Base-by-base conservation (phyloP, 257 asterid species). In the Jacaranda copaia region DNA sequence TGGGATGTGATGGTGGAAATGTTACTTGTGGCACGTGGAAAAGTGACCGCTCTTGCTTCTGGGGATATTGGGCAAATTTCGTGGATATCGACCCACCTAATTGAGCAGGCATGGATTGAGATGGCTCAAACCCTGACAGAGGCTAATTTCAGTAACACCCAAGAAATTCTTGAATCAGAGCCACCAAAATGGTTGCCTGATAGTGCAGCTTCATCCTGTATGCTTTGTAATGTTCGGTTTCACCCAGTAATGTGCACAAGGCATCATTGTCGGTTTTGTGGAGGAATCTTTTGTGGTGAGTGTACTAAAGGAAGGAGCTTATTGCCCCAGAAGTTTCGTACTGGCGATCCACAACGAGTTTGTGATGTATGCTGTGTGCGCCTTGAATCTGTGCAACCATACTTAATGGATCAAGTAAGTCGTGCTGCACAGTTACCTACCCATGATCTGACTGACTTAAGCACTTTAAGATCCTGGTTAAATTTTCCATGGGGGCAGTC, bases 401-500 rank as follows among this genome's bases (percentile, higher is more conserved):
- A 88, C 82, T 81, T 96, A 63, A 93, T 89, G 98, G 87, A 92
- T 81, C 92, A 77, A 77, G 95, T 93, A 11, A 93, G 99, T 78
- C 97, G 90, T 65, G 99, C 99, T 68, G 89, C 98, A 6, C 97
- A 96, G 88, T 69, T 92, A 63, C 95, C 99, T 51, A 91, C 96
- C 3, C 96, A 88, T 82, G 99, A 96, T 82, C 80, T 96, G 78
- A 96, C 98, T 7, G 98, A 96, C 79, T 77, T 96, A 84, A 93
- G 98, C 91, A 96, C 99, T 79, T 85, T 96, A 78, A 88, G 99
- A 84, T 96, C 99, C 46, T 96, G 99, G 99, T 90, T 96, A 52
- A 96, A 96, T 83, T 93, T 96, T 74, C 99, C 99, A 0, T 96
- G 98, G 99, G 98, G 98, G 19, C 99, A 96, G 84, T 85, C 99